Percentiles rank a stretch among this genome's conserved stretches.
phyloP scores from a whole-genome alignment of 2,329 filamentous ascomycete genomes.

The Cladosporium halotolerans region DNA sequence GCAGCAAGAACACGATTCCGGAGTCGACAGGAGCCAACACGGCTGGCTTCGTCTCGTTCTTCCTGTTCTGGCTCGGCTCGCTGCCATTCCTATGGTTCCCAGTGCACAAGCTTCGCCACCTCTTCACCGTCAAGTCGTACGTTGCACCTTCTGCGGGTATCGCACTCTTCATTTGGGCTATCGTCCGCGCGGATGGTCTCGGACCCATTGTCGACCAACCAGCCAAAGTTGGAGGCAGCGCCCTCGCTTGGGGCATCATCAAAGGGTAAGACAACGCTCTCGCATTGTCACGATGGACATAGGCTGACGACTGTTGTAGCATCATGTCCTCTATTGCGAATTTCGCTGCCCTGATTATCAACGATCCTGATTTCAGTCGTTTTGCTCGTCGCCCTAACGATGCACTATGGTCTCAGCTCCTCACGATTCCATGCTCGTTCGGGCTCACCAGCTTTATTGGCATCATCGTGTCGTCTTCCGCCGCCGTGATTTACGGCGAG shows the following conservation, averaged over 20 bases:
- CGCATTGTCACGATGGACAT: neutral
- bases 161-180: constrained; percentile 80
- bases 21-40: constrained; percentile 64
- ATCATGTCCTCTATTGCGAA: constrained; percentile 88
- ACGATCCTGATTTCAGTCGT: constrained; percentile 47
- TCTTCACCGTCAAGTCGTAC: constrained; percentile 88
- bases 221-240: constrained; percentile 56
- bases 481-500: constrained; percentile 37
- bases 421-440: constrained; percentile 45
- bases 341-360: constrained; percentile 57
- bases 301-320: neutral
- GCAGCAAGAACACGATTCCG: constrained; percentile 61
- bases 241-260: constrained; percentile 74
- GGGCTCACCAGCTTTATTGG: constrained; percentile 65
- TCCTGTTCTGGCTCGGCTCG: constrained; percentile 77
- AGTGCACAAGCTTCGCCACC: constrained; percentile 78
- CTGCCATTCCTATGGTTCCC: constrained; percentile 85
- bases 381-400: constrained; percentile 72
- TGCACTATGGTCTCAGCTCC: constrained; percentile 72
- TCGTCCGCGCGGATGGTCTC: constrained; percentile 73
- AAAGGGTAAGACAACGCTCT: constrained; percentile 46
- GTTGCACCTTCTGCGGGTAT: constrained; percentile 79
- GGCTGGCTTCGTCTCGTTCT: constrained; percentile 70
- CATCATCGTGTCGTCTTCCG: constrained; percentile 47
- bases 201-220: constrained; percentile 74